phyloP scores from a whole-genome alignment of 352 stramenopile species.

The Blastocystis sp. region DNA sequence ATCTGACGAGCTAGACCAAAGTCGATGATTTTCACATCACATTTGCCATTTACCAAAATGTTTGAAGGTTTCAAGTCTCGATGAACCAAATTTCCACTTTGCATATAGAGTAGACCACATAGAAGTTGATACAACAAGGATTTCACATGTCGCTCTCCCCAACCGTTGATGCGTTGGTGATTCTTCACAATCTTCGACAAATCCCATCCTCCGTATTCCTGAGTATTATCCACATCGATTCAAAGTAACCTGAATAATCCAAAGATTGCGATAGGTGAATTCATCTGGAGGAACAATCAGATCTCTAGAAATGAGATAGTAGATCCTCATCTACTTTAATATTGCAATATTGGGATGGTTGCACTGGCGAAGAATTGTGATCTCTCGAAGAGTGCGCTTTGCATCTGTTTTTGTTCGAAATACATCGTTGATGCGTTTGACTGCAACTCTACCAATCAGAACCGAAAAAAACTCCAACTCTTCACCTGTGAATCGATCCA shows the following conservation, averaged over 20 bases:
- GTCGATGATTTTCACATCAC: slow-evolving; percentile 72
- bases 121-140: slow-evolving; percentile 82
- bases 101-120: slow-evolving; percentile 83
- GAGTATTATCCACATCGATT: background rate
- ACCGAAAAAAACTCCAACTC: background rate
- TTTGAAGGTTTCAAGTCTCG: slow-evolving; percentile 77
- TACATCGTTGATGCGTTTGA: slow-evolving; percentile 60
- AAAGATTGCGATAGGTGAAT: slow-evolving; percentile 52
- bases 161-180: slow-evolving; percentile 68
- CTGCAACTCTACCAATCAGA: slow-evolving; percentile 37
- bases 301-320: background rate
- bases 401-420: slow-evolving; percentile 64
- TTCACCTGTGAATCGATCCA: slow-evolving; percentile 18
- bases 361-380: slow-evolving; percentile 55
- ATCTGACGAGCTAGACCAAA: slow-evolving; percentile 71
- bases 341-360: slow-evolving; percentile 49
- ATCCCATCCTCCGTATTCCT: slow-evolving; percentile 59
- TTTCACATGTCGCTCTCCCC: slow-evolving; percentile 74
- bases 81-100: slow-evolving; percentile 68
- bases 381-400: slow-evolving; percentile 55
- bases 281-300: slow-evolving; percentile 50
- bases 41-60: slow-evolving; percentile 75
- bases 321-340: background rate
- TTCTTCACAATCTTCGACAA: slow-evolving; percentile 53
- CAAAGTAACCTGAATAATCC: slow-evolving; percentile 47